Evolutionary conservation across 495 filamentous ascomycete species (phyloP).

Genomic region (Tuber calosporum): DNA sequence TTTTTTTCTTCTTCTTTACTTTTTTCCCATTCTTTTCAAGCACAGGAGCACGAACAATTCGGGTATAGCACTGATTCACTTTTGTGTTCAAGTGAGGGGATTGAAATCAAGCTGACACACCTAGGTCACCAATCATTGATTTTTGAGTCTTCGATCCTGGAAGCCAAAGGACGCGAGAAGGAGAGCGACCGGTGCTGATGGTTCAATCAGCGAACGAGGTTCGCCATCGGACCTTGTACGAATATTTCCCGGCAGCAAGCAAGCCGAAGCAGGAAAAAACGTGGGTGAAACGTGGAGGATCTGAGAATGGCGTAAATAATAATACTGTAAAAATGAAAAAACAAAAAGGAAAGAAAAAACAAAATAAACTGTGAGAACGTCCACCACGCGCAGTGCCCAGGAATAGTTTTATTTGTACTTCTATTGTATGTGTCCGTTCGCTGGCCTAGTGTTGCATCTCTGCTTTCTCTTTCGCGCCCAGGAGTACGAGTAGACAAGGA

Average conservation of each 20-base stretch:
- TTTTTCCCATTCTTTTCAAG: neutral
- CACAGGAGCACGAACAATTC: neutral
- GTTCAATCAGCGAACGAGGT: neutral
- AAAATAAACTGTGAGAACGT: neutral
- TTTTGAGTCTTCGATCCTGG: neutral
- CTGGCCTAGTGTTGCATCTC: neutral
- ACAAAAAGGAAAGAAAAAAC: neutral
- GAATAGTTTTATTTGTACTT: neutral
- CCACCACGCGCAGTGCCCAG: neutral
- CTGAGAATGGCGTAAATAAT: slow-evolving; percentile 3
- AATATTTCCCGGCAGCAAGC: neutral
- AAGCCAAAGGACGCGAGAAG: neutral
- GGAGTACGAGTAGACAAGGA: neutral
- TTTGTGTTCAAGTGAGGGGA: neutral
- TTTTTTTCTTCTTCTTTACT: neutral
- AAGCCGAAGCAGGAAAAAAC: neutral
- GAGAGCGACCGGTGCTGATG: neutral
- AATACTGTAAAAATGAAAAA: neutral
- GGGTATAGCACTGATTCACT: neutral
- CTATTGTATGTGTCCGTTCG: neutral
- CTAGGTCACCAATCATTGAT: neutral
- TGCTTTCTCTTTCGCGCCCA: neutral
- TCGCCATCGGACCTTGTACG: neutral
- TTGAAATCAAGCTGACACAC: slow-evolving; percentile 1
- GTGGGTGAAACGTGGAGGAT: slow-evolving; percentile 3